Evolutionary conservation across 176 grass and related monocot genomes (phyloP).

Genomic region (Microstegium vimineum): DNA sequence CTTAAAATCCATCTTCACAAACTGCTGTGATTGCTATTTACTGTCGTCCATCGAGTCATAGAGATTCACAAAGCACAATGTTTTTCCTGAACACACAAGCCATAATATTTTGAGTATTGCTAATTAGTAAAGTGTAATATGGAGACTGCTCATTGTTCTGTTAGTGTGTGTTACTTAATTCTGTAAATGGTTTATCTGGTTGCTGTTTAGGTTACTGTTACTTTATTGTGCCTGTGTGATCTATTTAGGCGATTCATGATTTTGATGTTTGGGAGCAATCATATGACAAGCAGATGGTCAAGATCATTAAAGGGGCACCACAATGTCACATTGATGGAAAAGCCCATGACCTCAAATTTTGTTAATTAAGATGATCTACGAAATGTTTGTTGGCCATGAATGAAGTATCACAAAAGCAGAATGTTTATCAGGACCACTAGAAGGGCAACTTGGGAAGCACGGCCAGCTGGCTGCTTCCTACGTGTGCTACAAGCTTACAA

Average conservation of each 20-base stretch:
- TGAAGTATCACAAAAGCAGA: constrained; percentile 29
- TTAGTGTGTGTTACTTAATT: background rate
- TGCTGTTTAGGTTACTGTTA: background rate
- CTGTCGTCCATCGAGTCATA: background rate
- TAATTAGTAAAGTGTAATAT: background rate
- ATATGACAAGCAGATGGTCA: constrained; percentile 5
- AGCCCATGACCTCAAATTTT: constrained; percentile 19
- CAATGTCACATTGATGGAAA: constrained; percentile 19
- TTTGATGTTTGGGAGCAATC: background rate
- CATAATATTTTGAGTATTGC: background rate
- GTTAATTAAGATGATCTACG: constrained; percentile 18
- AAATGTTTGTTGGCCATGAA: constrained; percentile 26
- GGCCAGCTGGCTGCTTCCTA: constrained; percentile 26
- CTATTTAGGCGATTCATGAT: background rate
- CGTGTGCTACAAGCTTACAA: background rate
- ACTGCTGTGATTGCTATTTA: too few species aligned
- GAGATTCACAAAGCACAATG: background rate
- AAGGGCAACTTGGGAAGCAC: constrained; percentile 11
- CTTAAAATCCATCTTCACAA: too few species aligned
- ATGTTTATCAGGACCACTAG: constrained; percentile 35
- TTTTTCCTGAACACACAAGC: background rate
- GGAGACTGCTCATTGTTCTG: background rate
- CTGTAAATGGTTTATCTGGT: background rate
- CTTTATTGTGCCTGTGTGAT: background rate
- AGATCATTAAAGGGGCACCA: constrained; percentile 1